Base-by-base conservation (phyloP, 2,329 filamentous ascomycete species). In the Arachnopeziza araneosa region DNA sequence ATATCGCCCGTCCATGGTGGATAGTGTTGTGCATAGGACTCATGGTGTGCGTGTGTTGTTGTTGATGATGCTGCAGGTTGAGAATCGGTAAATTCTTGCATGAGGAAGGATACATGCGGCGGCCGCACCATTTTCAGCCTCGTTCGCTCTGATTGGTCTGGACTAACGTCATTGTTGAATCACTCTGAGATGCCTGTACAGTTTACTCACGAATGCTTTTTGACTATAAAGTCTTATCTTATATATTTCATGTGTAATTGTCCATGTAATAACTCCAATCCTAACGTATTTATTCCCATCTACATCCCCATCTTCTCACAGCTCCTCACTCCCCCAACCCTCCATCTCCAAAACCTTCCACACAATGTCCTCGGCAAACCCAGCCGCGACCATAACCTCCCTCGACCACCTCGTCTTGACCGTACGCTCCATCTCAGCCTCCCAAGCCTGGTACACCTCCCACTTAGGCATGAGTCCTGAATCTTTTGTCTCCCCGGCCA, bases 391-490 rank as follows among this genome's bases (percentile, higher is more conserved):
- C 21, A 64, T 68, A 30, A 64, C 58, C 55, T 68, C 68, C 19
- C 65, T 87, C 17, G 83, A 87, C 70, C 84, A 87, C 65, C 72
- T 87, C 9, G 83, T 87, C 61, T 75, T 87, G 21, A 87, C 84
- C 1, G 83, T 83, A 62, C 73, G 74, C 49, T 77, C 77, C 59
- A 75, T 86, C 4, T 69, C 75, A 5, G 72, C 72, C 10, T 83
- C 81, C 0, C 74, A 80, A 30, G 66, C 74, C 44, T 87, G 83
- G 76, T 87, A 86, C 73, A 77, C 76, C 1, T 74, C 74, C 2
- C 73, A 79, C 59, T 77, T 86, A 1, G 83, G 83, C 57, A 87
- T 87, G 83, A 75, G 75, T 55, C 74, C 79, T 30, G 78, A 81
- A 63, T 74, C 75, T 0, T 86, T 86, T 66, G 68, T 73, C 0